phyloP scores from a whole-genome alignment of 106 monocot genomes.

The Dactylorhiza incarnata region DNA sequence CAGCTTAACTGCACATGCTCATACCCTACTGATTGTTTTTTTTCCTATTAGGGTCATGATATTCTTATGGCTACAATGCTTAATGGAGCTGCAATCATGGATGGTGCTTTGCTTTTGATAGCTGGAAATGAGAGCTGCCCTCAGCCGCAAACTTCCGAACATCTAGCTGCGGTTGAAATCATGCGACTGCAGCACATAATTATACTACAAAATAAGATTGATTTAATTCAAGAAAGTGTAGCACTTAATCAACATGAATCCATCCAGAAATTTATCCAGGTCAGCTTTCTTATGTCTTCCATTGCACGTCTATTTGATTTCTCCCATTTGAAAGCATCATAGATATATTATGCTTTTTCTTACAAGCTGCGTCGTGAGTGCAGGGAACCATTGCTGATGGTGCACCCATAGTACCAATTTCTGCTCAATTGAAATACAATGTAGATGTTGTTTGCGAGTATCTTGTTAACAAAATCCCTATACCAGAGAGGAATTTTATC shows the following conservation, averaged over 20 bases:
- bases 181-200: slow-evolving; percentile 87
- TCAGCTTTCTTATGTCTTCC: slow-evolving; percentile 10
- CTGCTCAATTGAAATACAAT: slow-evolving; percentile 90
- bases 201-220: slow-evolving; percentile 90
- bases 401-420: slow-evolving; percentile 87
- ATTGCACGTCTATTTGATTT: background rate
- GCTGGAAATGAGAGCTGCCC: slow-evolving; percentile 96
- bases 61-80: slow-evolving; percentile 99
- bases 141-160: slow-evolving; percentile 94
- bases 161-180: slow-evolving; percentile 93
- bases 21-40: too few relatives aligned
- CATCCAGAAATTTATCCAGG: slow-evolving; percentile 91
- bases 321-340: background rate
- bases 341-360: background rate
- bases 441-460: slow-evolving; percentile 95
- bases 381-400: slow-evolving; percentile 92
- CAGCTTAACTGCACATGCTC: too few relatives aligned
- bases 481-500: slow-evolving; percentile 70
- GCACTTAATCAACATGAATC: slow-evolving; percentile 90
- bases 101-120: slow-evolving; percentile 87
- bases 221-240: slow-evolving; percentile 92
- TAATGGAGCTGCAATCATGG: slow-evolving; percentile 98
- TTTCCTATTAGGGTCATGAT: slow-evolving; percentile 69
- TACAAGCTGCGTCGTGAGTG: slow-evolving; percentile 1
- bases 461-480: slow-evolving; percentile 80